Evolutionary conservation across 1,139 yeast genomes (phyloP).

Genomic region (Yamadazyma siamensis): DNA sequence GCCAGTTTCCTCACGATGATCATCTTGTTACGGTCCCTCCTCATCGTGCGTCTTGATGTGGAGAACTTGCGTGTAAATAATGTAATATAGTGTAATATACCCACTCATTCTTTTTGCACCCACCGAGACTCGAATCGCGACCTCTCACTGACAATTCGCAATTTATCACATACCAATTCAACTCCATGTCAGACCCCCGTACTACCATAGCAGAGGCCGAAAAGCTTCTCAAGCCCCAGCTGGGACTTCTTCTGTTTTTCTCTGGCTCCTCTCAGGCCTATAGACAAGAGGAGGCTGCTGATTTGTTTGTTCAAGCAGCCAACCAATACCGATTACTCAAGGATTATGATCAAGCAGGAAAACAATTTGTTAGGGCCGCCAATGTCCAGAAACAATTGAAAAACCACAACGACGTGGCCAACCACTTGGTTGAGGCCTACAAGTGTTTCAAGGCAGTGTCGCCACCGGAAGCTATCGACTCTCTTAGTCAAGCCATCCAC

Average conservation of each 20-base stretch:
- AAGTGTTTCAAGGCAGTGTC: slow-evolving; percentile 74
- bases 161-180: slow-evolving; percentile 1
- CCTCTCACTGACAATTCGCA: no score
- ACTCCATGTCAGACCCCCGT: slow-evolving; percentile 37
- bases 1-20: slow-evolving; percentile 94
- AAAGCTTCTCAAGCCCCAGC: slow-evolving; percentile 54
- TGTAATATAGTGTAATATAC: slow-evolving; percentile 1
- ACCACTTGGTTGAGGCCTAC: slow-evolving; percentile 85
- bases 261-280: slow-evolving; percentile 67
- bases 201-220: slow-evolving; percentile 44
- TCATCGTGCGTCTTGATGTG: slow-evolving; percentile 72
- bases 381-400: slow-evolving; percentile 70
- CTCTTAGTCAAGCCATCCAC: slow-evolving; percentile 73
- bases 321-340: slow-evolving; percentile 77
- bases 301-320: slow-evolving; percentile 86
- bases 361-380: slow-evolving; percentile 83
- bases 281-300: slow-evolving; percentile 88
- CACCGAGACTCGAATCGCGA: no score
- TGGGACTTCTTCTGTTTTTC: slow-evolving; percentile 69
- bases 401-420: slow-evolving; percentile 88
- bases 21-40: slow-evolving; percentile 68
- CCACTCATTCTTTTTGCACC: no score
- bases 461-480: slow-evolving; percentile 76
- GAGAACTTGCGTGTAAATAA: slow-evolving; percentile 23
- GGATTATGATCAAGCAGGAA: slow-evolving; percentile 72